phyloP scores from a whole-genome alignment of 345 rosid species.

The thale cress (Arabidopsis thaliana) region TAIR10.1 NC_003076.8:8429001-8429500 shows the following conservation, averaged over 20 bases:
- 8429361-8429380: conserved; percentile 36
- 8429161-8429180: conserved; percentile 63
- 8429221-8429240: conserved; percentile 42
- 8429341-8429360: conserved; percentile 32
- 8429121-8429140: conserved; percentile 52
- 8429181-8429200: conserved; percentile 51
- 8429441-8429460: conserved; percentile 32
- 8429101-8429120: conserved; percentile 57
- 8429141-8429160: conserved; percentile 51
- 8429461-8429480: conserved; percentile 4
- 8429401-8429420: conserved; percentile 41
- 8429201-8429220: conserved; percentile 46
- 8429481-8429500: conserved; percentile 23
- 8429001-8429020: conserved; percentile 95
- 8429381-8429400: conserved; percentile 23
- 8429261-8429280: conserved; percentile 39
- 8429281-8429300: conserved; percentile 33
- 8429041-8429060: conserved; percentile 39
- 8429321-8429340: conserved; percentile 22
- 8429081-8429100: conserved; percentile 47
- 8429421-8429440: conserved; percentile 22
- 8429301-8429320: conserved; percentile 4
- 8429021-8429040: conserved; percentile 23
- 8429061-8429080: conserved; percentile 46
- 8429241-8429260: conserved; percentile 38